Evolutionary conservation across 768 basidiomycete genomes (phyloP).

Genomic region (Baorangia bicolor): DNA sequence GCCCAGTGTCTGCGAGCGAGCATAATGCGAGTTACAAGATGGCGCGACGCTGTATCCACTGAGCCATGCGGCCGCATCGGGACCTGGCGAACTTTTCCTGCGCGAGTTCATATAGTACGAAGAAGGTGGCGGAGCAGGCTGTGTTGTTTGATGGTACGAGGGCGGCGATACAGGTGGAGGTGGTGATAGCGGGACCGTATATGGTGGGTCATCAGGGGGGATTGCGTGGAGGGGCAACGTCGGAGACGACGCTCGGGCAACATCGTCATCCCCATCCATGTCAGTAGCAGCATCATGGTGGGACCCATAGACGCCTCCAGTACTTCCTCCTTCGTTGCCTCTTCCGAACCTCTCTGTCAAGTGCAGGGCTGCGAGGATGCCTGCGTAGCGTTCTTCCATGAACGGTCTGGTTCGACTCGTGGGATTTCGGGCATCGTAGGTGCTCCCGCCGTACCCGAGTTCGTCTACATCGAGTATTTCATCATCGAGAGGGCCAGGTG

Average conservation of each 20-base stretch:
- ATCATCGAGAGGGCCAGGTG: slow-evolving; percentile 21
- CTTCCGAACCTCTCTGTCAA: slow-evolving; percentile 9
- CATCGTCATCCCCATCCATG: slow-evolving; percentile 7
- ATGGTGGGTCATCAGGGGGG: slow-evolving; percentile 12
- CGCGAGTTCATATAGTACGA: slow-evolving; percentile 17
- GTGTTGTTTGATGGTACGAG: slow-evolving; percentile 5
- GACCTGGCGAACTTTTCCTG: slow-evolving; percentile 29
- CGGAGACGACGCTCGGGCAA: slow-evolving; percentile 22
- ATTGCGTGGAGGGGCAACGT: slow-evolving; percentile 21
- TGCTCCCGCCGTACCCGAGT: slow-evolving; percentile 1
- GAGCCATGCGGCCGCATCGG: slow-evolving; percentile 26
- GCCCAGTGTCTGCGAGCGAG: slow-evolving; percentile 30
- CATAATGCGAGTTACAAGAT: slow-evolving; percentile 27
- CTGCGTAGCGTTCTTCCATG: slow-evolving; percentile 30
- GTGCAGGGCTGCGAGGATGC: slow-evolving; percentile 26
- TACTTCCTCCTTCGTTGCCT: slow-evolving; percentile 26
- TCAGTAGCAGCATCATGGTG: slow-evolving; percentile 10
- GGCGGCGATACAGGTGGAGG: slow-evolving; percentile 16
- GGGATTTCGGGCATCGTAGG: neutral
- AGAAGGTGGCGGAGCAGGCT: slow-evolving; percentile 27
- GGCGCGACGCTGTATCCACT: slow-evolving; percentile 26
- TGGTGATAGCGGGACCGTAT: slow-evolving; percentile 25
- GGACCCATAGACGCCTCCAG: slow-evolving; percentile 29
- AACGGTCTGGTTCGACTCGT: neutral
- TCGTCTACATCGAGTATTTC: slow-evolving; percentile 21